Conservation (phyloP, 2,329 filamentous ascomycete genomes). For the Cryphonectria naterciae region DNA sequence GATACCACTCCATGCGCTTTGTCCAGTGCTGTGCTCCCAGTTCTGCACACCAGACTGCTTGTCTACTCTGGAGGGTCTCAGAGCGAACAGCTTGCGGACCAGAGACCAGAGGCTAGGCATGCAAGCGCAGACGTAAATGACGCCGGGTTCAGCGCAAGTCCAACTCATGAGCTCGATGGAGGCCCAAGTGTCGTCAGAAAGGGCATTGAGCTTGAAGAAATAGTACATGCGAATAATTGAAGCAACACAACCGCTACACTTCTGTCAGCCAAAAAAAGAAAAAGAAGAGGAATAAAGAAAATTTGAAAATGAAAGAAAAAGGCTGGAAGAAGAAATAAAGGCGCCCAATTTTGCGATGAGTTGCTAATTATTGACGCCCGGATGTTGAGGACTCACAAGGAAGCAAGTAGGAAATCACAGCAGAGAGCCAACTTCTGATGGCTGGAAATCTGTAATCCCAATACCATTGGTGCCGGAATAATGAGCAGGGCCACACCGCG, state of each 20-base stretch:
- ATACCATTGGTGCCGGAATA: slow-evolving; percentile 39
- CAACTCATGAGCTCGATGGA: neutral
- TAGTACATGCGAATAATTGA: neutral
- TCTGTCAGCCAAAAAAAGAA: neutral
- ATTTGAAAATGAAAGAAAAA: no score
- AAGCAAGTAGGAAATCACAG: no score
- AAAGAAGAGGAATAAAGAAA: no score
- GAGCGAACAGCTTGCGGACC: neutral
- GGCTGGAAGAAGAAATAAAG: no score
- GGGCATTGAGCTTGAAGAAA: neutral
- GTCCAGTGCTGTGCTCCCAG: no score
- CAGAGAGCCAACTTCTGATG: no score
- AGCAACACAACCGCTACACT: neutral
- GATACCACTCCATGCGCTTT: no score
- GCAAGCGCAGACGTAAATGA: neutral
- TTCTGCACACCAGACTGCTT: no score
- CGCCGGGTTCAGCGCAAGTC: neutral
- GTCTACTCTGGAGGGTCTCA: no score
- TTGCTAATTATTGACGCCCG: no score
- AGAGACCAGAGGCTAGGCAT: neutral
- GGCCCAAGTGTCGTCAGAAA: neutral
- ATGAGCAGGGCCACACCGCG: slow-evolving; percentile 36
- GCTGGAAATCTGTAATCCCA: slow-evolving; percentile 36
- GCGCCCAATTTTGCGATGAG: no score
- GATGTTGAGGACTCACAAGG: no score